Conservation (phyloP, 2,329 filamentous ascomycete species). For the Penicillium hesseltinei region DNA sequence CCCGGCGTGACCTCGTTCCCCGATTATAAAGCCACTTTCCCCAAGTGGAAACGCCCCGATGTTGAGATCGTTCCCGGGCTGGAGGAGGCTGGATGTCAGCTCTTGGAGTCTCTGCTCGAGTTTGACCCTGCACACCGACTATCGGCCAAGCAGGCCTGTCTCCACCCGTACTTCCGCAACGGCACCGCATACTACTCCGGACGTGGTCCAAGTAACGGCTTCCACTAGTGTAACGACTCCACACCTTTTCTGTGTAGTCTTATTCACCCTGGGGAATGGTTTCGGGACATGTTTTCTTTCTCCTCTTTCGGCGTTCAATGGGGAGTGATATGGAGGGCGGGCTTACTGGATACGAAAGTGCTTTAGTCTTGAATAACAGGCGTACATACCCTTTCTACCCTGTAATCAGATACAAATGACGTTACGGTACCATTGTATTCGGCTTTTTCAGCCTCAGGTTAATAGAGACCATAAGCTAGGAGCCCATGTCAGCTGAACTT, state of each 20-base stretch:
- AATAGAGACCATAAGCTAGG: neutral
- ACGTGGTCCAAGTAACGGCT: constrained; percentile 39
- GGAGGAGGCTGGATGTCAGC: constrained; percentile 57
- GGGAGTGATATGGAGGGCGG: constrained; percentile 31
- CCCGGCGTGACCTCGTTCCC: constrained; percentile 92
- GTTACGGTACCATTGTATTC: constrained; percentile 2
- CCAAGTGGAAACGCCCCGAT: constrained; percentile 78
- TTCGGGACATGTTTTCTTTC: constrained; percentile 18
- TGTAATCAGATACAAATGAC: constrained; percentile 1
- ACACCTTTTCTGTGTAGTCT: constrained; percentile 18
- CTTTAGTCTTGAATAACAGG: constrained; percentile 28
- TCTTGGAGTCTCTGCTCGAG: constrained; percentile 68
- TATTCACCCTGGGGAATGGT: constrained; percentile 11
- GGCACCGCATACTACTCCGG: constrained; percentile 50
- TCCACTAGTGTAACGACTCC: constrained; percentile 32
- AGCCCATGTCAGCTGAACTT: constrained; percentile 15
- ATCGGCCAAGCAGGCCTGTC: constrained; percentile 82
- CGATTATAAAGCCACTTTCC: constrained; percentile 89
- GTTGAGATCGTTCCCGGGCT: constrained; percentile 68
- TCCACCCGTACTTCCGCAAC: constrained; percentile 75
- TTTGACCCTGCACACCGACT: constrained; percentile 86
- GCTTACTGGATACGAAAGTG: constrained; percentile 32
- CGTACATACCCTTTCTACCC: constrained; percentile 29
- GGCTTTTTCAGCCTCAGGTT: constrained; percentile 4
- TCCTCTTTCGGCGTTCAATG: constrained; percentile 34